Evolutionary conservation across 2,329 filamentous ascomycete species (phyloP).

Genomic region (Pyricularia sp.): DNA sequence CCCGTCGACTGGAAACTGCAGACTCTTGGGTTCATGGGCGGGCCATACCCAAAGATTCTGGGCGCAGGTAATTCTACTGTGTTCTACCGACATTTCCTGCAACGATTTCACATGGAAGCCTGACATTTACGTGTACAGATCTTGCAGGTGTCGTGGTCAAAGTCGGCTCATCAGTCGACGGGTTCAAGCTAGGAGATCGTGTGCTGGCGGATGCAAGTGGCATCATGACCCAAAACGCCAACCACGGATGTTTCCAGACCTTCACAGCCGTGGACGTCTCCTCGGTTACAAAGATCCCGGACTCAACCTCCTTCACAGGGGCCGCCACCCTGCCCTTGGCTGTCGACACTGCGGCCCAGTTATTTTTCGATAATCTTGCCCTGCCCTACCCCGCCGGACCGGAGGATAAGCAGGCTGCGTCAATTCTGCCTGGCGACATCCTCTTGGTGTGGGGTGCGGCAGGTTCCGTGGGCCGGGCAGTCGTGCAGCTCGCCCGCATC

Average conservation of each 20-base stretch:
- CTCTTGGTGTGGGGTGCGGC: constrained; percentile 9
- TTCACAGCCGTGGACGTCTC: constrained; percentile 5
- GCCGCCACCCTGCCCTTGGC: constrained; percentile 1
- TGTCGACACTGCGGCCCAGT: not conserved
- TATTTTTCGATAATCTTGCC: constrained; percentile 2
- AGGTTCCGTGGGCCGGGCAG: constrained; percentile 3
- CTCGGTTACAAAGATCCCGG: not conserved
- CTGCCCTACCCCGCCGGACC: not conserved
- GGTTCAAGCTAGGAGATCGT: constrained; percentile 14
- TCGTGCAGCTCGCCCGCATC: constrained; percentile 7
- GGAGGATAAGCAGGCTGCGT: not conserved
- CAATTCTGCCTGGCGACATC: not conserved
- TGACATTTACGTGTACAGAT: not conserved
- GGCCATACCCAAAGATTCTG: constrained; percentile 16
- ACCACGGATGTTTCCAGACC: constrained; percentile 9
- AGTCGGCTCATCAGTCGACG: constrained; percentile 10
- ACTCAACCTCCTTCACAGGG: not conserved
- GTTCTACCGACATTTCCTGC: not conserved
- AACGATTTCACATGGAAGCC: constrained; percentile 7
- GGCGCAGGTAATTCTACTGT: constrained; percentile 8
- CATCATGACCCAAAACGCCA: constrained; percentile 7
- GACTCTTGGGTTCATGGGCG: constrained; percentile 15
- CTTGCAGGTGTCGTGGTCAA: constrained; percentile 11
- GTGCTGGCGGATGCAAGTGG: constrained; percentile 8
- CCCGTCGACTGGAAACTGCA: constrained; percentile 17